Evolutionary conservation across 176 grass and related monocot species (phyloP).

Genomic region (Phragmites australis): DNA sequence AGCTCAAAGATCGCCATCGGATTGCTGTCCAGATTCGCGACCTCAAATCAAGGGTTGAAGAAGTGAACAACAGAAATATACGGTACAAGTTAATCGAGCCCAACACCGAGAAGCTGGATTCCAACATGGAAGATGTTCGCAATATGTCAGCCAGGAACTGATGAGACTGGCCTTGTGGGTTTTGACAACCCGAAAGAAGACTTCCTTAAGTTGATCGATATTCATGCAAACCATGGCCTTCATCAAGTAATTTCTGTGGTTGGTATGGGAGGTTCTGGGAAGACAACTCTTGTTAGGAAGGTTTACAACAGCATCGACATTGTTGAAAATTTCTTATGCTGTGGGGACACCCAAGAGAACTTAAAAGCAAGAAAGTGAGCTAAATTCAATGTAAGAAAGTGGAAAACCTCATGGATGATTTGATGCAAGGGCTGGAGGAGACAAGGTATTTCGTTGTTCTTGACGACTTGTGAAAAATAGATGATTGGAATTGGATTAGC

Average conservation of each 20-base stretch:
- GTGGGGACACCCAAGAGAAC: no score
- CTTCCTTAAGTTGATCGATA: slow-evolving; percentile 6
- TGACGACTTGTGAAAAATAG: no score
- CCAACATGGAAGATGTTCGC: slow-evolving; percentile 8
- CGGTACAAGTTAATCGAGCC: slow-evolving; percentile 28
- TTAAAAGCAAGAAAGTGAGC: no score
- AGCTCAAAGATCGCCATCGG: slow-evolving; percentile 20
- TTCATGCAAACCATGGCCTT: neutral
- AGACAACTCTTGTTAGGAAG: slow-evolving; percentile 43
- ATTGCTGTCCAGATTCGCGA: slow-evolving; percentile 38
- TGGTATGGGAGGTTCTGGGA: slow-evolving; percentile 51
- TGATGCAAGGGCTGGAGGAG: neutral
- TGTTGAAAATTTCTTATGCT: neutral
- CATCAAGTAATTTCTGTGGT: slow-evolving; percentile 27
- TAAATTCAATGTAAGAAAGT: no score
- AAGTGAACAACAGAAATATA: slow-evolving; percentile 36
- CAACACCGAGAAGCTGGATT: neutral
- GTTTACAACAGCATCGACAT: slow-evolving; percentile 21
- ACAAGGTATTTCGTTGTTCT: no score
- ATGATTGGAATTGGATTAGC: no score
- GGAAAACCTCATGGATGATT: no score
- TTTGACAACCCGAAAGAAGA: neutral
- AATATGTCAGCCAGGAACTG: neutral
- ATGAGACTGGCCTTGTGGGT: slow-evolving; percentile 35
- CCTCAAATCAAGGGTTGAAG: slow-evolving; percentile 40